Conservation (phyloP, 441 rosid genomes). For the Adansonia rubrostipa region DNA sequence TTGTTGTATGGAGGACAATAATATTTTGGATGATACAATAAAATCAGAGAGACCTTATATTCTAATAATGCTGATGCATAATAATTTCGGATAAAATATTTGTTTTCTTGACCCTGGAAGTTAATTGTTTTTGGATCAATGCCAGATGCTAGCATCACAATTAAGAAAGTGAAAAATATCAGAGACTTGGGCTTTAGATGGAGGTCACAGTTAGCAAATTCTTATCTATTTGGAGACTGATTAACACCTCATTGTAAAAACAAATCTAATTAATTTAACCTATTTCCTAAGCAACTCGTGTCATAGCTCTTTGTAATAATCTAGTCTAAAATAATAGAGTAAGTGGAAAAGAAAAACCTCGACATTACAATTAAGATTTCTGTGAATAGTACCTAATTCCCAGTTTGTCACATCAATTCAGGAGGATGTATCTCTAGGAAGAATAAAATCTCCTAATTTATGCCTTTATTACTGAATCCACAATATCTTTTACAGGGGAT, state of each 20-base stretch:
- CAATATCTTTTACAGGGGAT: constrained; percentile 60
- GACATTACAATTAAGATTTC: constrained; percentile 12
- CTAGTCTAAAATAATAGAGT: background rate
- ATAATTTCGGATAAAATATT: background rate
- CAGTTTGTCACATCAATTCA: background rate
- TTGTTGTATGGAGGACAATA: background rate
- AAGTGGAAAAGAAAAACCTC: background rate
- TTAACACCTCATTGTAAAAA: background rate
- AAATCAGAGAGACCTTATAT: background rate
- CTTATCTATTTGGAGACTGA: background rate
- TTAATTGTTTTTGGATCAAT: background rate
- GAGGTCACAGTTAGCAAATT: background rate
- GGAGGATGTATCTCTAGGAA: background rate
- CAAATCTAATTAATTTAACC: constrained; percentile 15
- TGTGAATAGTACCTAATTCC: constrained; percentile 3
- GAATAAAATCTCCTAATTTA: background rate
- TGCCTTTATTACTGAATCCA: background rate
- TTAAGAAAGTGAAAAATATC: constrained; percentile 5
- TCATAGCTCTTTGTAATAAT: background rate
- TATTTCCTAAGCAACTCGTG: background rate
- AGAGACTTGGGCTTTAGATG: background rate
- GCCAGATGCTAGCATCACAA: constrained; percentile 1
- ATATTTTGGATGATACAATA: background rate
- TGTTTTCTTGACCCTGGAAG: background rate
- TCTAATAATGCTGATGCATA: background rate